Conservation (phyloP, 192 early-diverging fungal genomes). For the Kappamyces sp. region DNA sequence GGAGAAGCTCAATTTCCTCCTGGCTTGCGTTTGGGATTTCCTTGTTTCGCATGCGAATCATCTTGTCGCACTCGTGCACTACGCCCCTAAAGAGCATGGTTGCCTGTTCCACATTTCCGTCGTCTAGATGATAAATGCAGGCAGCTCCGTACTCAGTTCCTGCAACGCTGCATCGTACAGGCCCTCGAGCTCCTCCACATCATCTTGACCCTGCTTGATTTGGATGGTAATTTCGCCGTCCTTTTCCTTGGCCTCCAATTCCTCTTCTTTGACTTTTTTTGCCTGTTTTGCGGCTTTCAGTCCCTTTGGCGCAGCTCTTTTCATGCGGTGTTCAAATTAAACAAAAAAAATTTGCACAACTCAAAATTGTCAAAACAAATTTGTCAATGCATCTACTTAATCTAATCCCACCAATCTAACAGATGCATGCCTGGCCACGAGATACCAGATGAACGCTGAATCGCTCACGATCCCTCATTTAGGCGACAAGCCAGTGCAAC, state of each 20-base stretch:
- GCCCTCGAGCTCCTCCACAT: conserved; percentile 12
- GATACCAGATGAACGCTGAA: no score
- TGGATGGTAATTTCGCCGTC: conserved; percentile 1
- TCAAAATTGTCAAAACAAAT: background rate
- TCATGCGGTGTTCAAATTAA: background rate
- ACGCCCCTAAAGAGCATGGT: conserved; percentile 25
- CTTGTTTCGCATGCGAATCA: conserved; percentile 15
- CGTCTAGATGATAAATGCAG: conserved; percentile 6
- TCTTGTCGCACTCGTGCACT: conserved; percentile 31
- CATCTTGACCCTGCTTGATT: conserved; percentile 7
- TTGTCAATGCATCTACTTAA: no score
- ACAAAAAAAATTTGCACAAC: background rate
- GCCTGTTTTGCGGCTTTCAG: conserved; percentile 4
- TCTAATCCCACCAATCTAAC: no score
- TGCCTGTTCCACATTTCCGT: conserved; percentile 27
- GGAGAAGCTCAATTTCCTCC: background rate
- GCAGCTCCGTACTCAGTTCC: background rate
- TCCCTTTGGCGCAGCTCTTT: background rate
- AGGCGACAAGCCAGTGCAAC: no score
- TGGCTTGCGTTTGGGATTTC: conserved; percentile 14
- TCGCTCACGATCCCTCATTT: no score
- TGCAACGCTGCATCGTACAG: conserved; percentile 10
- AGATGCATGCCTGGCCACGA: no score
- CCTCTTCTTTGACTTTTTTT: background rate
- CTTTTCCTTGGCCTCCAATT: background rate